Conservation (phyloP, 2,329 filamentous ascomycete species). For the Hymenoscyphus fraxineus region DNA sequence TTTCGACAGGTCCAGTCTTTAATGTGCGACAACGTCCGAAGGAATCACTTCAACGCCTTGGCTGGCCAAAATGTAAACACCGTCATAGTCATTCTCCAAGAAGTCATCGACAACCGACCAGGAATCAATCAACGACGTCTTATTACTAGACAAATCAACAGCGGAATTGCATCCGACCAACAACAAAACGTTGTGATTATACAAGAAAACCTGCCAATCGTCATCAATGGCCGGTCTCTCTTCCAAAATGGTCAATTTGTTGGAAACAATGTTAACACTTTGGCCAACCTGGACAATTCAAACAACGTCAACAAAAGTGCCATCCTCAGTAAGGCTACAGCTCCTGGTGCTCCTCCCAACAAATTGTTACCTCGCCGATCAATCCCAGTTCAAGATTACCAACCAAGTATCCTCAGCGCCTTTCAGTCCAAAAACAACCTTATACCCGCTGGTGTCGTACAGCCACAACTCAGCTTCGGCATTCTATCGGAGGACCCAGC, state of each 20-base stretch:
- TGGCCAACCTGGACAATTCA: neutral
- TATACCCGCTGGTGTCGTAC: constrained; percentile 18
- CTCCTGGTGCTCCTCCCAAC: too few relatives aligned
- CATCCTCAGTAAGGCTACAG: too few relatives aligned
- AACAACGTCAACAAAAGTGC: neutral
- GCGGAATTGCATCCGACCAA: constrained; percentile 19
- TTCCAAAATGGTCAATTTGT: constrained; percentile 1
- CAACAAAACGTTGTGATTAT: constrained; percentile 23
- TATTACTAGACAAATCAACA: constrained; percentile 28
- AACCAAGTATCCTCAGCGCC: neutral
- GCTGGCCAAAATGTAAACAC: constrained; percentile 26
- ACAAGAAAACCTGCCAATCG: constrained; percentile 16
- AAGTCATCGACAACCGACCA: constrained; percentile 27
- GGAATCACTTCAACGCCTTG: constrained; percentile 28
- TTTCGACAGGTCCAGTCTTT: constrained; percentile 20
- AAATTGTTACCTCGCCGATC: too few relatives aligned
- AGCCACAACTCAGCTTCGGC: constrained; percentile 20
- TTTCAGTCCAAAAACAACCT: constrained; percentile 17
- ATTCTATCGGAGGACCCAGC: constrained; percentile 22
- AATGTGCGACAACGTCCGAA: constrained; percentile 31
- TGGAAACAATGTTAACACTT: neutral
- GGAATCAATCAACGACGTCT: constrained; percentile 26
- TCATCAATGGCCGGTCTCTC: constrained; percentile 11
- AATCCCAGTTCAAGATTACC: neutral
- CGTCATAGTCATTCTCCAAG: constrained; percentile 29